Conservation (phyloP, 2,329 filamentous ascomycete genomes). For the Trichoderma sp. region DNA sequence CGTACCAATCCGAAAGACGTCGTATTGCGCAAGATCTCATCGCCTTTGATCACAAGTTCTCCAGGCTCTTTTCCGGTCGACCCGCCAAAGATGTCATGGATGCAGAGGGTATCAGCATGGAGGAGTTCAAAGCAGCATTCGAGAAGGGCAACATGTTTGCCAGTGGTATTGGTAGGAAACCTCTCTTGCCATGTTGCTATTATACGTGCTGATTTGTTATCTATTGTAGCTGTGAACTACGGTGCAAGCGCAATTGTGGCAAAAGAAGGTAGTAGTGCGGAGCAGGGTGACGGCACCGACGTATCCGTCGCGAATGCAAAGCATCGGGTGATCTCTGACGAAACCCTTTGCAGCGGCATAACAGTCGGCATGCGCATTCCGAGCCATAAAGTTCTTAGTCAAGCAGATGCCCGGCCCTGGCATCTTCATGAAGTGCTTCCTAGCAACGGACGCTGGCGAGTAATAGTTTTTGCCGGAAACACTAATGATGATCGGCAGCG, state of each 20-base stretch:
- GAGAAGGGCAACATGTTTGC: background rate
- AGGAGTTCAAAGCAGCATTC: background rate
- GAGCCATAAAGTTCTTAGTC: background rate
- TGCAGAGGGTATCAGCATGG: conserved; percentile 1
- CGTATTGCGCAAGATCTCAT: background rate
- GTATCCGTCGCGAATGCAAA: background rate
- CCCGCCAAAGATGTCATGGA: conserved; percentile 8
- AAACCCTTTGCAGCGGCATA: background rate
- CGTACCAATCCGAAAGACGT: background rate
- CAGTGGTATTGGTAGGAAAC: background rate
- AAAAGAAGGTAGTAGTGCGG: background rate
- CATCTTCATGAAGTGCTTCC: background rate
- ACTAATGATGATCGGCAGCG: background rate
- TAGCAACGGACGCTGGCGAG: background rate
- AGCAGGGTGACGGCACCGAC: background rate
- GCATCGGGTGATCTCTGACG: background rate
- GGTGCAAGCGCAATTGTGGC: background rate
- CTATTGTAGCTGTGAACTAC: background rate
- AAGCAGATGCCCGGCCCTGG: background rate
- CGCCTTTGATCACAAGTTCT: background rate
- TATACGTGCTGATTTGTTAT: background rate
- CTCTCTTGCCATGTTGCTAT: rapidly evolving
- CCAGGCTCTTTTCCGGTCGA: background rate
- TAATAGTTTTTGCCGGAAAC: background rate
- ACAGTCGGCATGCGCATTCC: background rate